Evolutionary conservation across 2,329 filamentous ascomycete species (phyloP), one percentile per base, ranked within the genome.

Genomic region (Hortaea sp.): DNA sequence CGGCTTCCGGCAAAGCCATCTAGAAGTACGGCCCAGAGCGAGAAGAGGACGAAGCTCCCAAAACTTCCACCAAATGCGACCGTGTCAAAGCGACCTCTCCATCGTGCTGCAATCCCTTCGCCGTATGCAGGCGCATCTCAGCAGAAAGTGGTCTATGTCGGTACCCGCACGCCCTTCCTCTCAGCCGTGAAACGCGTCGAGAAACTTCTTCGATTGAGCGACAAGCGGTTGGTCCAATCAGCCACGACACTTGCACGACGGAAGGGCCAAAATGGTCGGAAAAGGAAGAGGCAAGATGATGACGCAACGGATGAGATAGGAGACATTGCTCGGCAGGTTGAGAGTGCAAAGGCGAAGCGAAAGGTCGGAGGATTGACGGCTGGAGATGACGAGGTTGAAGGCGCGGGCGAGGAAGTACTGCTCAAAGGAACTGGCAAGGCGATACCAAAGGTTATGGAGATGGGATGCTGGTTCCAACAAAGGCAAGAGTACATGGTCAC

Each of bases 341-440:
- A 62, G 46, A 50, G 55, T 10, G 45, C 50, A 30, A 52, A 53
- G 38, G 48, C 53, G 41, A 54, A 49, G 30, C 63, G 60, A 35
- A 54, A 55, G 51, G 51, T 49, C 27, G 60, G 57, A 31, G 56
- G 53, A 39, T 57, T 53, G 5, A 61, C 20, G 13, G 35, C 7
- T n/a, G 42, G 39, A 6, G 30, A 57, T 63, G 48, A 54, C 65
- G 44, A 50, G 54, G 61, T 63, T 31, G 55, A 60, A 39, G 55
- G 69, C 32, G 53, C 54, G 6, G 55, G 55, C 43, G 76, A 80
- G 53, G 68, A 72, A 13, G 79, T 85, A 4, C 68, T 75, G 10
- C 62, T 86, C 1, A 72, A 82, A 45, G 84, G 78, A 6, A 82
- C 81, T 0, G 83, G 84, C 1, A 75, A 74, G 53, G 84, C 83